Evolutionary conservation across 257 asterid species (phyloP).

Genomic region (Marsdenia floribunda): DNA sequence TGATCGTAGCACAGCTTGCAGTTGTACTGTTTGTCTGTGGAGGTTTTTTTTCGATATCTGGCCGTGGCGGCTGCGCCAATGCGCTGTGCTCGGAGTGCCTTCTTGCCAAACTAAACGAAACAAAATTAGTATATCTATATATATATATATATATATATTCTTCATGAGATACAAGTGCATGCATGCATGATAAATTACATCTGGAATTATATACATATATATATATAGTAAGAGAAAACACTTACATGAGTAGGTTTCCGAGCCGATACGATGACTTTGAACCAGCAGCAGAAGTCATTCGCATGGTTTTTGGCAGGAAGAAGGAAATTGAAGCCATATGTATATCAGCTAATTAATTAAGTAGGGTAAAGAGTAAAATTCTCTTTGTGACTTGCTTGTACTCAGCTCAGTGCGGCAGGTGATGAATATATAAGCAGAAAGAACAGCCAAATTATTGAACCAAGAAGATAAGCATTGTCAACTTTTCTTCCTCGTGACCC

Average conservation of each 20-base stretch:
- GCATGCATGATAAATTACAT: too few relatives aligned
- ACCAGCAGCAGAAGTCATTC: background rate
- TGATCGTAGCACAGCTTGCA: background rate
- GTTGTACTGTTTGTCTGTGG: background rate
- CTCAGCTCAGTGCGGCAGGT: too few relatives aligned
- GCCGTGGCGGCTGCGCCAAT: background rate
- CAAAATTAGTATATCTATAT: too few relatives aligned
- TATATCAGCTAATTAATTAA: too few relatives aligned
- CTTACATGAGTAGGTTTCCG: background rate
- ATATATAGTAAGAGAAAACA: background rate
- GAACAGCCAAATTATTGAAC: background rate
- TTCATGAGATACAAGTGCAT: too few relatives aligned
- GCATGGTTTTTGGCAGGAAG: background rate
- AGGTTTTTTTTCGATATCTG: background rate
- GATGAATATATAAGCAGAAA: background rate
- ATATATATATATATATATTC: too few relatives aligned
- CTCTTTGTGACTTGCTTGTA: too few relatives aligned
- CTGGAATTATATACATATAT: too few relatives aligned
- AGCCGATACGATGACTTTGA: background rate
- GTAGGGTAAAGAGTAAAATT: background rate
- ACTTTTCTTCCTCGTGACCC: too few relatives aligned
- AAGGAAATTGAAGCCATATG: background rate
- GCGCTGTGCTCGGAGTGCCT: background rate
- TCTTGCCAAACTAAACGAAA: too few relatives aligned
- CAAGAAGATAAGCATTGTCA: background rate